Base-by-base conservation (phyloP, 2,329 filamentous ascomycete species). In the Tolypocladium tundrense region DNA sequence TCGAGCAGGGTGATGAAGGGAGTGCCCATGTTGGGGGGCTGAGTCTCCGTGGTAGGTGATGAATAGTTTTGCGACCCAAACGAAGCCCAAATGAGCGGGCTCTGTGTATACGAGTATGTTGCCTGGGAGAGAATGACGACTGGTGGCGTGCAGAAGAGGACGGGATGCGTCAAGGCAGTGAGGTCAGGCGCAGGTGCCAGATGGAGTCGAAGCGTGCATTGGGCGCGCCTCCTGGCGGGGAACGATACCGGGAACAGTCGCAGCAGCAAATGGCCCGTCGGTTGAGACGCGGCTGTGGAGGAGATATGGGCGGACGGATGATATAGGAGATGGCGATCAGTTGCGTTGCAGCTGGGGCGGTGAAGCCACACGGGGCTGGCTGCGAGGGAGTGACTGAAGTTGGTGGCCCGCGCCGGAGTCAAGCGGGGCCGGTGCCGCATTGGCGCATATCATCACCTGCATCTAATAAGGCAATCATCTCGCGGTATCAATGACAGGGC, bases 1-100 rank as follows among this genome's bases (percentile, higher is more conserved):
- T 76, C 74, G 14, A 79, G 73, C 60, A 75, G 68, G 55, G 73
- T 67, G 61, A 80, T 74, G 67, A 81, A 79, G 0, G 79, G 78
- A 1, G 79, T 80, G 27, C 73, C 76, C 77, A 80, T 79, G 61
- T 50, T 67, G 56, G 42, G 39, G 27, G 31, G 40, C 27, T 33
- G 48, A 10, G 45, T 14, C n/a, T 51, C 45, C 10, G 19, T 24
- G 24, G 7, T 11, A 54, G 27, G 21, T 9, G 52, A 41, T 41
- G 13, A 31, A 19, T 27, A 39, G 14, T 19, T 19, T 16, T 31
- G 27, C 45, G n/a, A 8, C 10, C 27, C 19, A 4, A n/a, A 50
- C 27, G 16, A 33, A 31, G 3, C 5, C 8, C 11, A 11, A 16
- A 50, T 50, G 27, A 4, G 45, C 10, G 27, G 11, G 3, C 27